Evolutionary conservation across 176 grass and related monocot species (phyloP), one percentile per base, ranked within the genome.

Genomic region (Triticum dicoccoides): DNA sequence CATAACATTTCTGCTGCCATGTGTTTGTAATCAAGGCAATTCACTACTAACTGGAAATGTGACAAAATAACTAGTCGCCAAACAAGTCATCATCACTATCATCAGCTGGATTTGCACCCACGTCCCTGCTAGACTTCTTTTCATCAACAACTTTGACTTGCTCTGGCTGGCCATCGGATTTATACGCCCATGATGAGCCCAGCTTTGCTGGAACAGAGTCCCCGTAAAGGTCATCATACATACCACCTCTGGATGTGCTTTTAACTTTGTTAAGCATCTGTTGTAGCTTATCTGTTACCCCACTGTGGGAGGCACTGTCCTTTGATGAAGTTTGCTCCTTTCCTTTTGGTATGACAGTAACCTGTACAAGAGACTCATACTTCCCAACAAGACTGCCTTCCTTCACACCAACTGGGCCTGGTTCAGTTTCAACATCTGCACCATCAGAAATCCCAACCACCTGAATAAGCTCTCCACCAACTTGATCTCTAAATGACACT

Each of bases 321-420:
- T 87, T 91, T 58, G 82, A 74, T 84, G 85, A 82, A 59, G 73
- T 76, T 61, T 91, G 89, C 62, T 94, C 96, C 82, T 94, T 95
- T 41, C 93, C 93, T 82, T 98, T 98, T 88, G 96, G 96, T 86
- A 98, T 88, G 73, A 98, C 76, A 75, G 92, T 98, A 75, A 96
- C 75, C 66, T 96, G 92, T 20, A 98, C 90, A 76, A 98, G 93
- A 86, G 96, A 98, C 84, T 98, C 96, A 12, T 98, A 98, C 75
- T 98, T 98, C 3, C 96, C 96, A 80, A 96, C 96, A 80, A 98
- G 93, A 89, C 90, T 96, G 69, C 96, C 96, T 88, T 98, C 96
- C 70, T 96, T 98, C 30, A 98, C 93, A 71, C 93, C 96, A 67
- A 98, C 69, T 51, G 96, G 96, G 34, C 96, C 96, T 33, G 93